Conservation (phyloP, 208 protist species). For the Porcisia hertigi region DNA sequence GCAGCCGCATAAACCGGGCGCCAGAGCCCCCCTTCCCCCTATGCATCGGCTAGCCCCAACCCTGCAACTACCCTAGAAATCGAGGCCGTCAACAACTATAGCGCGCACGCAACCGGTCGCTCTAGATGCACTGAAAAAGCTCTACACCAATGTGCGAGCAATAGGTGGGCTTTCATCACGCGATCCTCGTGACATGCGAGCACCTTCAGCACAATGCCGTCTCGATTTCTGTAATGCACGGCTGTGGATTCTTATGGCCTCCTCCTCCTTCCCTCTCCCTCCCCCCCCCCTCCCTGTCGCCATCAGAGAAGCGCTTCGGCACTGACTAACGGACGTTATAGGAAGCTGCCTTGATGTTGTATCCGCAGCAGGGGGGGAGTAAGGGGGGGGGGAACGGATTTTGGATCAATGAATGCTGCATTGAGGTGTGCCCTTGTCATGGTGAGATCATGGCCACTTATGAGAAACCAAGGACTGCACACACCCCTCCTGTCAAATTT, state of each 20-base stretch:
- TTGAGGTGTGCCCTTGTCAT: not conserved
- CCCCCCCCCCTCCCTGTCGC: not conserved
- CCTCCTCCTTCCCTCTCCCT: not conserved
- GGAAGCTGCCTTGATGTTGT: not conserved
- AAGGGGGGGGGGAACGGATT: not conserved
- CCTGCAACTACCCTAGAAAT: not conserved
- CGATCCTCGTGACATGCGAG: constrained; percentile 11
- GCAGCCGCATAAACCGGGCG: not conserved
- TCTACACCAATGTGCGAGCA: not conserved
- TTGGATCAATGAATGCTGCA: not conserved
- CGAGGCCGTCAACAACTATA: not conserved
- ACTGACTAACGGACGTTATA: not conserved
- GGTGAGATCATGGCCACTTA: not conserved
- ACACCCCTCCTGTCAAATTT: too few species aligned
- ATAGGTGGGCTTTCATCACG: constrained; percentile 6
- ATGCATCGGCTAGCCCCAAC: not conserved
- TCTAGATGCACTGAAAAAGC: not conserved
- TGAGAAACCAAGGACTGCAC: not conserved
- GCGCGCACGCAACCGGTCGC: not conserved
- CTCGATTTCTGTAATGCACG: constrained; percentile 10
- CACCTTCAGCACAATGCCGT: constrained; percentile 10
- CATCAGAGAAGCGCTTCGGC: not conserved
- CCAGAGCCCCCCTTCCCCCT: not conserved
- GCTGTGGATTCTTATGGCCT: not conserved
- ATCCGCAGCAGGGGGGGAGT: not conserved